Evolutionary conservation across 169 alveolate species (phyloP), one percentile per base, ranked within the genome.

Genomic region (Plasmodium relictum): DNA sequence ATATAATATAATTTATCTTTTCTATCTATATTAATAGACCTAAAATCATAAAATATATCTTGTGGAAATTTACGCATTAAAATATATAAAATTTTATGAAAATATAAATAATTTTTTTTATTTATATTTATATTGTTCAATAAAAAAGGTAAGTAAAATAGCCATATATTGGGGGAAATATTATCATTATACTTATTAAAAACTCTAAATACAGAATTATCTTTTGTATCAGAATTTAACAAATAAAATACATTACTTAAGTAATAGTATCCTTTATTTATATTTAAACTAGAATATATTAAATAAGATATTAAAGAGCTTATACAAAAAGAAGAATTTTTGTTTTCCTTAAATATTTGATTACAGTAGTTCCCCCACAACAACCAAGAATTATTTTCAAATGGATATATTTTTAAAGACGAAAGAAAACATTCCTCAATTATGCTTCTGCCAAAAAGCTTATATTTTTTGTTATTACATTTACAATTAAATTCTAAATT

Each of bases 341-440:
- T 18, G 22, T 61, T 70, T 45, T 86, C 76, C 41, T 71, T 86
- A 61, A 71, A 86, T 8, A 63, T 48, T 63, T 86, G 70, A 20
- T 71, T 63, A 50, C 92, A 86, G 37, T 86, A 86, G 16, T 86
- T 74, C 10, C 56, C 92, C 92, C 92, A 86, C 0, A 71, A 14
- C 0, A 63, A 6, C 92, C 92, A 86, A 7, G 92, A 86, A 16
- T 71, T 72, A 26, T 86, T 86, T 44, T 62, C 70, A 14, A 86
- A 18, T 58, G 92, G 69, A 24, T 71, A 61, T 24, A 71, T 61
- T 65, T 86, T 86, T 14, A 86, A 66, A 16, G 92, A 86, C 0
- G 88, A 58, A 22, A 86, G 59, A 26, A 86, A 86, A 31, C 92
- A 86, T 39, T 86, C 92, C 65, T 86, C 92, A 70, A 86, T 86